These are phyloP conservation scores for Spiraea crenata DNA, from an alignment of 331 rosid species.

Conservation along the genomic window DNA sequence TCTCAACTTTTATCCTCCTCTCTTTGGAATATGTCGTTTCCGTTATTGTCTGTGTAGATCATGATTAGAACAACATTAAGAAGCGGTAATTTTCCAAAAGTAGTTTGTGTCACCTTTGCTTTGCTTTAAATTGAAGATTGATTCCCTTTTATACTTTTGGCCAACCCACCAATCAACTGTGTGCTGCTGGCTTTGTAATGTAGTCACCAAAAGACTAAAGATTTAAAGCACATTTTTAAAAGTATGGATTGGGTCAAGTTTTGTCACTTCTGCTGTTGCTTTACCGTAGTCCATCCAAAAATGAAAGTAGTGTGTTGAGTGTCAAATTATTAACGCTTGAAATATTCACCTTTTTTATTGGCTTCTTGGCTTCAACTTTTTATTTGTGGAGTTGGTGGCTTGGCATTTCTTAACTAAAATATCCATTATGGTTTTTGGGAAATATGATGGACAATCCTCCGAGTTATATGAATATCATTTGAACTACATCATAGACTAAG, in stretches of 20 bases:
- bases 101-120: background rate
- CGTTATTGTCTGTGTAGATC: background rate
- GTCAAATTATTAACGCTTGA: no score
- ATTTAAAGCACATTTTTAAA: background rate
- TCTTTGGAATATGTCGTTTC: background rate
- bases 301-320: background rate
- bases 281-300: background rate
- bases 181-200: no score
- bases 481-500: no score
- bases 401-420: background rate
- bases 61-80: background rate
- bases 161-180: background rate
- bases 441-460: no score
- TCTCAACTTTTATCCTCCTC: slow-evolving; percentile 1
- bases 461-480: no score
- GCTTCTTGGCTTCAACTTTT: background rate
- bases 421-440: no score
- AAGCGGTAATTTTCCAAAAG: background rate
- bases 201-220: background rate
- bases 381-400: background rate
- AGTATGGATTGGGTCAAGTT: background rate
- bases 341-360: background rate
- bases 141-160: background rate
- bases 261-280: background rate
- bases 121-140: background rate